These are phyloP conservation scores for Ceriops zippeliana DNA, from an alignment of 345 rosid species.

Conservation along the genomic window DNA sequence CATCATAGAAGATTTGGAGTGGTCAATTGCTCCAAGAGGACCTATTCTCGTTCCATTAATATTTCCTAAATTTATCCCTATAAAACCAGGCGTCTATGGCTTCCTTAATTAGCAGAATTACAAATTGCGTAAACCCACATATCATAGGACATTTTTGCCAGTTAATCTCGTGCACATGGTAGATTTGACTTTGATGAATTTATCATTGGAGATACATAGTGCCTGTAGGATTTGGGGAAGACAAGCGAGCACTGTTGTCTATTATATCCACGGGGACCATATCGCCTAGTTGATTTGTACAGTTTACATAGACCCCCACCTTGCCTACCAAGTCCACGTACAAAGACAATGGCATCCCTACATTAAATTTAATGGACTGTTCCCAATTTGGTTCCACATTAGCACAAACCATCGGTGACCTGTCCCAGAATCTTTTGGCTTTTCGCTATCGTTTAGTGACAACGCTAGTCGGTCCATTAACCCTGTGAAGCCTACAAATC, in stretches of 20 bases:
- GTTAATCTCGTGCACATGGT: not conserved
- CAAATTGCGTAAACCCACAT: not conserved
- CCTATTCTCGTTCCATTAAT: too few relatives aligned
- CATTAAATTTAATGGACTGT: not conserved
- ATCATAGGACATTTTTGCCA: not conserved
- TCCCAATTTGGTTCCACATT: slow-evolving; percentile 20
- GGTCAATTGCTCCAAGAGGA: too few relatives aligned
- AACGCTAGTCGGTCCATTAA: not conserved
- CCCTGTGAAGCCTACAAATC: slow-evolving; percentile 19
- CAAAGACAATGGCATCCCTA: slow-evolving; percentile 9
- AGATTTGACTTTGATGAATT: not conserved
- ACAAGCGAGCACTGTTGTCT: slow-evolving; percentile 17
- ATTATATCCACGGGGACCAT: slow-evolving; percentile 3
- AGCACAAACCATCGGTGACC: slow-evolving; percentile 16
- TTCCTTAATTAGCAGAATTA: not conserved
- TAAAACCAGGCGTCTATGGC: too few relatives aligned
- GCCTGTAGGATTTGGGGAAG: not conserved
- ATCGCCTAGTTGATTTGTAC: not conserved
- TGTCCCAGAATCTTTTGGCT: slow-evolving; percentile 8
- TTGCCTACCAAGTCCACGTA: slow-evolving; percentile 12
- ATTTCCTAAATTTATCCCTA: too few relatives aligned
- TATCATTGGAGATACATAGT: not conserved
- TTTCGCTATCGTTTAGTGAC: not conserved
- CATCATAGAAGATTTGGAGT: too few relatives aligned
- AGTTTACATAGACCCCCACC: slow-evolving; percentile 22